Percentiles rank a stretch among this genome's conserved stretches.
Conservation (phyloP, 2,329 filamentous ascomycete species). For the Neopestalotiopsis clavispora region DNA sequence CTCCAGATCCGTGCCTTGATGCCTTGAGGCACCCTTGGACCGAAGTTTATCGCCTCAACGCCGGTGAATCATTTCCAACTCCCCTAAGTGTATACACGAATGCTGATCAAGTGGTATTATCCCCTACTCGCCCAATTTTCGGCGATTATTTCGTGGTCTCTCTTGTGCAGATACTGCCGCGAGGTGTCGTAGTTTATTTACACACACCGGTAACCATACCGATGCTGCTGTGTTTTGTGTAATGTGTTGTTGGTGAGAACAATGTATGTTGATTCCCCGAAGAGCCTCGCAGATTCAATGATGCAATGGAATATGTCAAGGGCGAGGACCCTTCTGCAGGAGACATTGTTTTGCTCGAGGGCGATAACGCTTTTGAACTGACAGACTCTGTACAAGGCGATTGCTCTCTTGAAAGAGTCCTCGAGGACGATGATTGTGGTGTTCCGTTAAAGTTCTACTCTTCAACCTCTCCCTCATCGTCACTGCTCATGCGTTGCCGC, state of each 20-base stretch:
- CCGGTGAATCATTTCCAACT: neutral
- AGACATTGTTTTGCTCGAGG: neutral
- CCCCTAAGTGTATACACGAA: neutral
- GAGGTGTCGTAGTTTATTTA: neutral
- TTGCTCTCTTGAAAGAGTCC: neutral
- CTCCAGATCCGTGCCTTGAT: neutral
- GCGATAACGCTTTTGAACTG: neutral
- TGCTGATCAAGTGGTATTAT: neutral
- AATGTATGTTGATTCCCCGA: no score
- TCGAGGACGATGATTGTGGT: neutral
- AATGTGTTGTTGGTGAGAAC: no score
- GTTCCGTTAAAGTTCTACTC: constrained; percentile 26
- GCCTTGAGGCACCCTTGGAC: neutral
- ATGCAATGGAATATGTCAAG: no score
- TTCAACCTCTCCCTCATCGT: constrained; percentile 53
- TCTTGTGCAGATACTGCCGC: neutral
- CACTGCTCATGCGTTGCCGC: constrained; percentile 45
- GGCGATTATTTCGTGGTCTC: neutral
- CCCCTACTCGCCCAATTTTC: neutral
- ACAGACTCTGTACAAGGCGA: neutral
- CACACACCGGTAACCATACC: neutral
- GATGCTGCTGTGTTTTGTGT: neutral
- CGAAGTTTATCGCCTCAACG: neutral
- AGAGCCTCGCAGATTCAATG: no score
- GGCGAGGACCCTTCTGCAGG: no score